These are phyloP conservation scores for Mediolabrus comicus DNA, from an alignment of 108 stramenopile species.

Conservation along the genomic window DNA sequence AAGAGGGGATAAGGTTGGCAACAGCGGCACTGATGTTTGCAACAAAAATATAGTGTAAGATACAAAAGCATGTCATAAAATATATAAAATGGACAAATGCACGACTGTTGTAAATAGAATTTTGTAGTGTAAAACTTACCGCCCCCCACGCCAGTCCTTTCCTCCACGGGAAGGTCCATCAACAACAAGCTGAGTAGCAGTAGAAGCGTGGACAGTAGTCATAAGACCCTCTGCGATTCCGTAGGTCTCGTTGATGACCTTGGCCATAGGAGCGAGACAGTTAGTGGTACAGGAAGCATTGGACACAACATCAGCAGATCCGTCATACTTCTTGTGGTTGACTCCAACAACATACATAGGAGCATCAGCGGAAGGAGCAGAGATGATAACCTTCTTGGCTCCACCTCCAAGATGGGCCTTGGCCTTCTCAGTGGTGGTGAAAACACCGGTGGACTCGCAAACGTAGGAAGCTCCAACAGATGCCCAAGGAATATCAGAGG, in stretches of 20 bases:
- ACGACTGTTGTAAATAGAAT: not conserved
- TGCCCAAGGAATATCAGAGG: conserved; percentile 90
- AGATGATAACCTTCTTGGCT: conserved; percentile 96
- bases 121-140: conserved; percentile 9
- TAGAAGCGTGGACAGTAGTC: conserved; percentile 98
- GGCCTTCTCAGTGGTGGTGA: conserved; percentile 91
- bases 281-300: conserved; percentile 99
- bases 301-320: conserved; percentile 85
- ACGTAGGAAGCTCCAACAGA: conserved; percentile 87
- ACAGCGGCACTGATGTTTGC: conserved; percentile 58
- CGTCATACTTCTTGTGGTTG: conserved; percentile 86
- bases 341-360: conserved; percentile 99
- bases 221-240: conserved; percentile 97
- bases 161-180: conserved; percentile 89
- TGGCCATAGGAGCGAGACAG: conserved; percentile 98
- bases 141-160: conserved; percentile 90
- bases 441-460: conserved; percentile 97
- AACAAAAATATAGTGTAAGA: not conserved
- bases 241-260: conserved; percentile 95
- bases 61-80: not conserved
- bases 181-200: conserved; percentile 96
- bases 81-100: not conserved
- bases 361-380: conserved; percentile 92
- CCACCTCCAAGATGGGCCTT: conserved; percentile 88
- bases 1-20: conserved; percentile 83